Evolutionary conservation across 2,329 filamentous ascomycete genomes (phyloP).

Genomic region (Aureobasidium sp.): DNA sequence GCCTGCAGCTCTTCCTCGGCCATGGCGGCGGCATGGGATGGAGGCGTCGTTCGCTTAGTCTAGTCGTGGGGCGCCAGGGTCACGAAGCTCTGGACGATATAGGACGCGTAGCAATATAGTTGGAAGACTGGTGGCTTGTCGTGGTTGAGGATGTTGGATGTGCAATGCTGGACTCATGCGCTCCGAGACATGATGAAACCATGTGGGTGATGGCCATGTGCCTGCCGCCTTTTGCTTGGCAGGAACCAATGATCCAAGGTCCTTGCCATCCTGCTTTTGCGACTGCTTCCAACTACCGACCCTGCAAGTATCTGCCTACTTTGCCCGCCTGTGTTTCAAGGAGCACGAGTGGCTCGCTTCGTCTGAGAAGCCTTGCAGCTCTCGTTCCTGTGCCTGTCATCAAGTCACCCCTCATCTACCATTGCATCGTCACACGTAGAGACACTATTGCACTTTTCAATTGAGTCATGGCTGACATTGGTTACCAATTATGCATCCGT

Average conservation of each 20-base stretch:
- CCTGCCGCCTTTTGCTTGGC: slow-evolving; percentile 1
- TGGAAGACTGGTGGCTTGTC: background rate
- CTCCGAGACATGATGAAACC: background rate
- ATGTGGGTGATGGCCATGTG: background rate
- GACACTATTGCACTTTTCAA: background rate
- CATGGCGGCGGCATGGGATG: slow-evolving; percentile 31
- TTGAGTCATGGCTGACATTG: no score
- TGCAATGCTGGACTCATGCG: background rate
- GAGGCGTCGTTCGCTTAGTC: background rate
- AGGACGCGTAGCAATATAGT: background rate
- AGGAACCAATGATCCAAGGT: background rate
- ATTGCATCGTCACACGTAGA: background rate
- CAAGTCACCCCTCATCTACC: background rate
- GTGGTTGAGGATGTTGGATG: background rate
- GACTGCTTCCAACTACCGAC: background rate
- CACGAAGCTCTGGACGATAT: background rate
- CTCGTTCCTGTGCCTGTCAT: background rate
- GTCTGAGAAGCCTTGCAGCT: background rate
- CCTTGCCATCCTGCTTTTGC: background rate
- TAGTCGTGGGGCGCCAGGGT: background rate
- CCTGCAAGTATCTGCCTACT: background rate
- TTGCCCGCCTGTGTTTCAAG: background rate
- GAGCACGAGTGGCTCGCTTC: background rate
- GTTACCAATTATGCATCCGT: background rate
- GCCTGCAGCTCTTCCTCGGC: slow-evolving; percentile 65